Percentiles rank a stretch among this genome's conserved stretches.
Conservation (phyloP, 1,284 basidiomycete genomes). For the Rhizopogon parksii region DNA sequence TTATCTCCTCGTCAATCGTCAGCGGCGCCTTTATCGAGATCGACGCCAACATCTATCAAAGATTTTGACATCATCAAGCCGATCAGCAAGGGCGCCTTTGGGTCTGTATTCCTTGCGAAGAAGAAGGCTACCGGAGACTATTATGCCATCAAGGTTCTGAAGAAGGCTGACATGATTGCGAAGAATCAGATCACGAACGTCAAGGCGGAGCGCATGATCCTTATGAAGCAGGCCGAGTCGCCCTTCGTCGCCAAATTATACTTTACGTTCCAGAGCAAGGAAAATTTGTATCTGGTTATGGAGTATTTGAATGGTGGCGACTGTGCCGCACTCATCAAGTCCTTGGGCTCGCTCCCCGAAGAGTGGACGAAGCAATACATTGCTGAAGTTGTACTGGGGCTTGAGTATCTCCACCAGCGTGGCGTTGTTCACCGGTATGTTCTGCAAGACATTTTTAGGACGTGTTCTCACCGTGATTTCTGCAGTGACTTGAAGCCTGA, state of each 20-base stretch:
- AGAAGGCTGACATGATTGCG: conserved; percentile 99
- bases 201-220: conserved; percentile 98
- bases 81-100: conserved; percentile 98
- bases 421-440: conserved; percentile 95
- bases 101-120: conserved; percentile 96
- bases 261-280: conserved; percentile 99
- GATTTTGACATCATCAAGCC: conserved; percentile 99
- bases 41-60: conserved; percentile 89
- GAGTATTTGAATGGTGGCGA: conserved; percentile 97
- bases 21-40: conserved; percentile 68
- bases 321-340: conserved; percentile 94
- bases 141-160: conserved; percentile 98
- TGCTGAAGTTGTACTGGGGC: conserved; percentile 90
- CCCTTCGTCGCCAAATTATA: conserved; percentile 99
- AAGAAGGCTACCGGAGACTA: conserved; percentile 98
- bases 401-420: conserved; percentile 91
- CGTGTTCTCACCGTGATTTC: conserved; percentile 9
- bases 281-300: conserved; percentile 98
- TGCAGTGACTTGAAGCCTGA: conserved; percentile 95
- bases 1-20: conserved; percentile 88
- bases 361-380: conserved; percentile 97
- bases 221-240: conserved; percentile 99
- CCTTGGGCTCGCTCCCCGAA: conserved; percentile 86
- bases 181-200: conserved; percentile 99
- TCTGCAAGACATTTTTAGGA: background rate